phyloP scores from a whole-genome alignment of 2,329 filamentous ascomycete genomes.

The Exophiala oligosperma region DNA sequence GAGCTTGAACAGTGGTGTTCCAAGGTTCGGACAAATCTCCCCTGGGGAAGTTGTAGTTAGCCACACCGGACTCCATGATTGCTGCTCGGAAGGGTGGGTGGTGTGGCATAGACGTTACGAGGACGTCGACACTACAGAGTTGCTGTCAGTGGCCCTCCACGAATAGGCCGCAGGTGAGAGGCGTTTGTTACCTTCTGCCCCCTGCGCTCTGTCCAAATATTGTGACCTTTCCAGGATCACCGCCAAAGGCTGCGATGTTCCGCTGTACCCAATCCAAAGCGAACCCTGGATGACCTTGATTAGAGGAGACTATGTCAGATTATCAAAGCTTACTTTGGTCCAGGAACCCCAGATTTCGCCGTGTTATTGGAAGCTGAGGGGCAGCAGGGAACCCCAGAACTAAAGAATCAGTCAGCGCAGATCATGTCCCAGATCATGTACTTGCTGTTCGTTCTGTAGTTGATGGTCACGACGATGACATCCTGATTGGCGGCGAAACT shows the following conservation, averaged over 20 bases:
- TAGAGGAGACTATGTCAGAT: no score
- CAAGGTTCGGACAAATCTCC: conserved; percentile 12
- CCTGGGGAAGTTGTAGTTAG: background rate
- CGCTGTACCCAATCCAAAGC: conserved; percentile 39
- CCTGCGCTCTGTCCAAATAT: conserved; percentile 39
- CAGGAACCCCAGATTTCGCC: conserved; percentile 33
- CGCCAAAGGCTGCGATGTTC: conserved; percentile 38
- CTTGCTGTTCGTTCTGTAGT: conserved; percentile 28
- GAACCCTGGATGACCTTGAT: conserved; percentile 19
- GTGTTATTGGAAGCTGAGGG: conserved; percentile 34
- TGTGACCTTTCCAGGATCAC: conserved; percentile 36
- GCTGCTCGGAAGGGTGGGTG: no score
- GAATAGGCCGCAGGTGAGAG: no score
- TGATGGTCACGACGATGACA: conserved; percentile 36
- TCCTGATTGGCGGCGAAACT: conserved; percentile 33
- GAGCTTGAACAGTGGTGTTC: conserved; percentile 10
- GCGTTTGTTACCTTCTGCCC: background rate
- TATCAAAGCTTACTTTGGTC: background rate
- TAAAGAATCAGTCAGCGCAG: background rate
- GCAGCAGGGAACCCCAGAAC: conserved; percentile 43
- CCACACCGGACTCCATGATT: conserved; percentile 1
- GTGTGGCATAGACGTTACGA: no score
- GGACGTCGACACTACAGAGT: no score
- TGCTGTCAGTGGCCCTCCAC: no score
- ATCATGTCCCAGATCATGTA: background rate